Conservation (phyloP, 202 grass and related monocot species). For the Panicum hallii region DNA sequence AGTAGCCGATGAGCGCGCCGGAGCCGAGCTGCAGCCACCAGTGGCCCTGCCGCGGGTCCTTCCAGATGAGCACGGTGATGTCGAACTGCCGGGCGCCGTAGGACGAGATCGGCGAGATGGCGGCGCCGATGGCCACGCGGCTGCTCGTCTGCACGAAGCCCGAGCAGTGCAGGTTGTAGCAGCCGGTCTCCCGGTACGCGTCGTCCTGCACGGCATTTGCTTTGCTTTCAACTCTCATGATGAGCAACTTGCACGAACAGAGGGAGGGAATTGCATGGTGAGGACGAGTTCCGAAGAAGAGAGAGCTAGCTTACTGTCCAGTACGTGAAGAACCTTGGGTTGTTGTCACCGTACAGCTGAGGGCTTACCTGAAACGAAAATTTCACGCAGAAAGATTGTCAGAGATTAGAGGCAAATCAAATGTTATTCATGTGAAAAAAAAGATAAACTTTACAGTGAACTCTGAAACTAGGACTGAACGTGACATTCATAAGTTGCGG, state of each 20-base stretch:
- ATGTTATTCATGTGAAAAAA: not conserved
- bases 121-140: slow-evolving; percentile 71
- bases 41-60: slow-evolving; percentile 81
- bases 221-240: not conserved
- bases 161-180: slow-evolving; percentile 88
- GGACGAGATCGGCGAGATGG: slow-evolving; percentile 63
- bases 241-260: too few relatives aligned
- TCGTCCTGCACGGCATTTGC: slow-evolving; percentile 51
- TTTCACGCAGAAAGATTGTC: not conserved
- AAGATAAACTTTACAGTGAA: not conserved
- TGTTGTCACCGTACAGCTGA: slow-evolving; percentile 71
- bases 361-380: slow-evolving; percentile 71
- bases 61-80: slow-evolving; percentile 80
- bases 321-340: slow-evolving; percentile 88
- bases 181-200: slow-evolving; percentile 85
- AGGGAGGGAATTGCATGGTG: not conserved
- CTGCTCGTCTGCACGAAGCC: slow-evolving; percentile 91
- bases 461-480: slow-evolving; percentile 18
- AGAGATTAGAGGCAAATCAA: not conserved
- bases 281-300: not conserved
- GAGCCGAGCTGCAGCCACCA: slow-evolving; percentile 85
- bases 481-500: not conserved
- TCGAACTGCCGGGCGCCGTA: slow-evolving; percentile 63
- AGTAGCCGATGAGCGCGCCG: slow-evolving; percentile 72
- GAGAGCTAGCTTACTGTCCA: slow-evolving; percentile 70